Evolutionary conservation across 2,329 filamentous ascomycete genomes (phyloP).

Genomic region (Arthrobotrys conoides): DNA sequence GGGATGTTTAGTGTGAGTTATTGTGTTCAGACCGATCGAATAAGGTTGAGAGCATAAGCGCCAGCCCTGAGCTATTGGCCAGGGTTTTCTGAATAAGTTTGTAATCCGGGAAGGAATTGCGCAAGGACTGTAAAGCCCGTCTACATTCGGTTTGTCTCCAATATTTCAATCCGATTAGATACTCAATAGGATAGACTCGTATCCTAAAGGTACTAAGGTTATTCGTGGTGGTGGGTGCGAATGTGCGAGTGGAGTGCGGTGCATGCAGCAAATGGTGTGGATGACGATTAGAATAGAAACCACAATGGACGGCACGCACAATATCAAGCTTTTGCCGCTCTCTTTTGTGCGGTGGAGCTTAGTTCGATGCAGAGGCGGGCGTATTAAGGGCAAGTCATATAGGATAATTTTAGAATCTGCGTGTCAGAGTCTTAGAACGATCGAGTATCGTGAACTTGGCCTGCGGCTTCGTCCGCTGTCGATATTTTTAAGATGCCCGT

Average conservation of each 20-base stretch:
- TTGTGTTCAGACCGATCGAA: slow-evolving; percentile 49
- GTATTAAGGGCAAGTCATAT: slow-evolving; percentile 19
- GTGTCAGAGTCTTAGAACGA: slow-evolving; percentile 20
- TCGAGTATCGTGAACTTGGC: slow-evolving; percentile 20
- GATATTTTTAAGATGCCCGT: slow-evolving; percentile 33
- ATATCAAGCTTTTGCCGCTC: slow-evolving; percentile 48
- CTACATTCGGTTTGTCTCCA: slow-evolving; percentile 22
- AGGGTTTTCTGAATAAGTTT: slow-evolving; percentile 42
- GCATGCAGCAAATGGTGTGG: slow-evolving; percentile 24
- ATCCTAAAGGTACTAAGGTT: slow-evolving; percentile 4
- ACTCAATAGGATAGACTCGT: not conserved
- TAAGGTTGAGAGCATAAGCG: slow-evolving; percentile 56
- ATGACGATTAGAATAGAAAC: slow-evolving; percentile 53
- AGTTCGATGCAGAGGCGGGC: slow-evolving; percentile 18
- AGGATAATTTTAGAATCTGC: slow-evolving; percentile 41
- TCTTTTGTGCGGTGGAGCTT: slow-evolving; percentile 22
- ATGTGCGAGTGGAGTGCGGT: slow-evolving; percentile 9
- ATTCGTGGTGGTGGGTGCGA: slow-evolving; percentile 3
- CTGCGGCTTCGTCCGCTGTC: slow-evolving; percentile 23
- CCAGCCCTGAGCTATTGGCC: slow-evolving; percentile 40
- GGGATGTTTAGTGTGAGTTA: slow-evolving; percentile 52
- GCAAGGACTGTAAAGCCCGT: slow-evolving; percentile 32
- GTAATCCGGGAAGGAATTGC: slow-evolving; percentile 43
- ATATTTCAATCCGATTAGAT: slow-evolving; percentile 37
- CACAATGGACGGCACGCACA: slow-evolving; percentile 26